Percentiles rank a stretch among this genome's conserved stretches.
phyloP scores from a whole-genome alignment of 1,139 yeast species.

The Candida glucosophila region DNA sequence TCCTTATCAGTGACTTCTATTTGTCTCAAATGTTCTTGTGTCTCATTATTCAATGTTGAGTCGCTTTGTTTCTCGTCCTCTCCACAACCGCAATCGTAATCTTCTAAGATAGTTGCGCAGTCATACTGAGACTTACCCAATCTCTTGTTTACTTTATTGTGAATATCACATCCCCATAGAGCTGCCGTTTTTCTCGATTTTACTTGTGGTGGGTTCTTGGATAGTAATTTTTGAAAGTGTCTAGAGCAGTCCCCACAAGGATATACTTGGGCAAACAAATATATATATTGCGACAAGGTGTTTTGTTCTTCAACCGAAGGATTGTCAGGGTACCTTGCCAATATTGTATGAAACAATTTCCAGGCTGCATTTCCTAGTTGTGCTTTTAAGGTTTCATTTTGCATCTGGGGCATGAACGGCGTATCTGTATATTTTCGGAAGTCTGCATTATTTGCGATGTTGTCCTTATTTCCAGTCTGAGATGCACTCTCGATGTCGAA shows the following conservation, averaged over 20 bases:
- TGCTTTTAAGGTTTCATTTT: conserved; percentile 49
- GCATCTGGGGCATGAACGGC: conserved; percentile 87
- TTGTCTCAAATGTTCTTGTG: conserved; percentile 30
- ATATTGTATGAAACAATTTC: conserved; percentile 77
- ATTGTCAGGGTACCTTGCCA: conserved; percentile 82
- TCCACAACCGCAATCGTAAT: conserved; percentile 96
- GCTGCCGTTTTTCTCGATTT: conserved; percentile 75
- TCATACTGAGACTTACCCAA: conserved; percentile 69
- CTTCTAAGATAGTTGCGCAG: conserved; percentile 75
- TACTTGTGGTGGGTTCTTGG: conserved; percentile 78
- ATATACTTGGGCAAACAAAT: conserved; percentile 66
- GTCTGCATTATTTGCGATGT: neutral
- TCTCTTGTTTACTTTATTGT: conserved; percentile 72
- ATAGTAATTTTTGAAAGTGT: conserved; percentile 67
- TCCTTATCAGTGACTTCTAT: conserved; percentile 37
- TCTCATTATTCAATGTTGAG: conserved; percentile 27
- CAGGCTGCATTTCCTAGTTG: conserved; percentile 86
- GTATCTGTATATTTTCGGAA: conserved; percentile 21
- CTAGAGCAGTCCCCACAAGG: conserved; percentile 96
- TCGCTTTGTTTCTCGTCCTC: conserved; percentile 48
- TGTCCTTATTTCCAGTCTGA: no score
- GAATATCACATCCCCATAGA: conserved; percentile 95
- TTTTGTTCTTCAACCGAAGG: conserved; percentile 59
- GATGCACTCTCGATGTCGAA: no score
- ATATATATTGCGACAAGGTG: conserved; percentile 48